These are phyloP conservation scores for Bacidia rubella DNA, from an alignment of 495 filamentous ascomycete species.

Conservation along the genomic window DNA sequence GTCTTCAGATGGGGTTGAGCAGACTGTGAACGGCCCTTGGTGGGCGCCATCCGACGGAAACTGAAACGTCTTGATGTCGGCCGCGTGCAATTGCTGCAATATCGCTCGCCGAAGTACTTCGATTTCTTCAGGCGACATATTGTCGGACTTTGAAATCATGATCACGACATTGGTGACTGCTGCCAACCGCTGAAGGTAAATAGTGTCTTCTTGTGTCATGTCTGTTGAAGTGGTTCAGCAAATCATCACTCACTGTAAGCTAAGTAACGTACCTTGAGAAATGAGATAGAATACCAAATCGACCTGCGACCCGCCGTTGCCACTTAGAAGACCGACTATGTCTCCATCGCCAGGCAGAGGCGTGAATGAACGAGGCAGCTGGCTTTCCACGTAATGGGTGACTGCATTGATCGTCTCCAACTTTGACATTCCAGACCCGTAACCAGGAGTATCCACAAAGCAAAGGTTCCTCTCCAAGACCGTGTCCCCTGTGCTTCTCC, in stretches of 20 bases:
- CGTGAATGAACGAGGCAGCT: conserved; percentile 50
- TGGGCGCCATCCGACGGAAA: conserved; percentile 34
- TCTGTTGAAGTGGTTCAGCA: conserved; percentile 32
- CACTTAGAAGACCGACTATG: conserved; percentile 65
- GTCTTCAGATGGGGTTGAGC: conserved; percentile 63
- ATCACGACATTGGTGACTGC: conserved; percentile 80
- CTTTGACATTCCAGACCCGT: conserved; percentile 46
- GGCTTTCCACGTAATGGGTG: conserved; percentile 60
- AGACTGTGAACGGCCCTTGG: conserved; percentile 58
- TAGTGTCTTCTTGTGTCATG: conserved; percentile 58
- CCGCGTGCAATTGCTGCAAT: conserved; percentile 40
- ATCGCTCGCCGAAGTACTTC: conserved; percentile 48
- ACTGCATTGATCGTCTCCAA: conserved; percentile 56
- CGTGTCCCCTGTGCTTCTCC: conserved; percentile 63
- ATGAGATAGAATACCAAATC: conserved; percentile 82
- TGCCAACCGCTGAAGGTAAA: conserved; percentile 60
- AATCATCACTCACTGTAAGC: background rate
- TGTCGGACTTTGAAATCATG: conserved; percentile 67
- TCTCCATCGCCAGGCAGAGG: conserved; percentile 53
- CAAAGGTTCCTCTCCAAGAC: conserved; percentile 88
- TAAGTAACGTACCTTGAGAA: conserved; percentile 38
- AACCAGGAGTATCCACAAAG: conserved; percentile 86
- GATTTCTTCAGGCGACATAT: conserved; percentile 46
- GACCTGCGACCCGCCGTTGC: conserved; percentile 76
- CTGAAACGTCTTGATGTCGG: conserved; percentile 53